A percentile compares a stretch with the other conserved stretches of the same genome.
Evolutionary conservation across 2,329 filamentous ascomycete species (phyloP).

Genomic region (Trichophyton benhamiae): DNA sequence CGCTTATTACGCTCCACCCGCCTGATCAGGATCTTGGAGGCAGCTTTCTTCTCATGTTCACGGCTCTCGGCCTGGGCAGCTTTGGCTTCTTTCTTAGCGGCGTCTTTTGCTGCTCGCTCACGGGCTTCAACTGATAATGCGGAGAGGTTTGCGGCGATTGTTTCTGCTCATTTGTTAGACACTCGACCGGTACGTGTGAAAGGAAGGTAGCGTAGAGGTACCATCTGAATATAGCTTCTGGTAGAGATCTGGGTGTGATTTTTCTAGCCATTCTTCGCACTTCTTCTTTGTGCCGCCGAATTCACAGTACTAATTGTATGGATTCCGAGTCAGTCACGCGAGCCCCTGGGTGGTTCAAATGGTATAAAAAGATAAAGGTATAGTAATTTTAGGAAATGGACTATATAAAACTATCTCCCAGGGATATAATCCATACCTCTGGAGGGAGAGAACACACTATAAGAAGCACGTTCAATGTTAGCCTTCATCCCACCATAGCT

Average conservation of each 20-base stretch:
- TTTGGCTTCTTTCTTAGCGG: slow-evolving; percentile 91
- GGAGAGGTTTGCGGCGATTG: slow-evolving; percentile 70
- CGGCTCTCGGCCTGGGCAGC: slow-evolving; percentile 77
- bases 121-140: slow-evolving; percentile 81
- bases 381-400: background rate
- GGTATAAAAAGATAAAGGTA: background rate
- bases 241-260: slow-evolving; percentile 62
- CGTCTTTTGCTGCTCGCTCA: slow-evolving; percentile 90
- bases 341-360: background rate
- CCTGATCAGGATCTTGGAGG: slow-evolving; percentile 79
- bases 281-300: slow-evolving; percentile 94
- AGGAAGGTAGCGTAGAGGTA: slow-evolving; percentile 26
- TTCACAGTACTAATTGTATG: slow-evolving; percentile 72
- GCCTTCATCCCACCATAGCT: background rate
- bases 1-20: slow-evolving; percentile 96
- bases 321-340: background rate
- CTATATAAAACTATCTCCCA: background rate
- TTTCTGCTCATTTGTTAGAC: slow-evolving; percentile 41
- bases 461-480: slow-evolving; percentile 3
- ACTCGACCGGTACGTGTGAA: background rate
- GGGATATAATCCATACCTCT: slow-evolving; percentile 45
- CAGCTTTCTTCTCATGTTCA: slow-evolving; percentile 68
- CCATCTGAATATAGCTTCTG: slow-evolving; percentile 73
- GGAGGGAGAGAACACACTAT: slow-evolving; percentile 54
- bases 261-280: slow-evolving; percentile 89